Evolutionary conservation across 208 protist species (phyloP).

Genomic region (Porcisia hertigi): DNA sequence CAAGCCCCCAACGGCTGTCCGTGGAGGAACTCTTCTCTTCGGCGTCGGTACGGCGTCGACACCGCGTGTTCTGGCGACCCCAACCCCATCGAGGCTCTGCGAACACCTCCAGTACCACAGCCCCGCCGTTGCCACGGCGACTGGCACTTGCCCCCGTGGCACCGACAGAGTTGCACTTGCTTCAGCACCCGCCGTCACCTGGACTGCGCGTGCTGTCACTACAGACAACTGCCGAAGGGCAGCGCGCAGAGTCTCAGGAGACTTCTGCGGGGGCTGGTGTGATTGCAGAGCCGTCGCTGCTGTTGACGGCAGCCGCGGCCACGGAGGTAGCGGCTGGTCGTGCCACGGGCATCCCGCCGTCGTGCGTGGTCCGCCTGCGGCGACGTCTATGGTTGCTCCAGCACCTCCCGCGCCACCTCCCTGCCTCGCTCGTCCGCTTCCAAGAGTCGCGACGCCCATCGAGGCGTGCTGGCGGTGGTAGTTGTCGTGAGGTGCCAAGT

Average conservation of each 20-base stretch:
- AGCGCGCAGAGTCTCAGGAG: not conserved
- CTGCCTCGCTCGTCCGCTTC: slow-evolving; percentile 62
- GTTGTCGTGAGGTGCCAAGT: not conserved
- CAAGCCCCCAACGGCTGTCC: not conserved
- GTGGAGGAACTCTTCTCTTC: slow-evolving; percentile 7
- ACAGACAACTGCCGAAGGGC: not conserved
- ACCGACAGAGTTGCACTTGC: slow-evolving; percentile 18
- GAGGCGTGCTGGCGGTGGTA: not conserved
- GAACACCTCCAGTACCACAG: not conserved
- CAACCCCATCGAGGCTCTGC: not conserved
- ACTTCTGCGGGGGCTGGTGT: not conserved
- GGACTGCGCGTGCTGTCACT: slow-evolving; percentile 6
- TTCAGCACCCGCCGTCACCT: slow-evolving; percentile 15
- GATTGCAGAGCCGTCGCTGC: not conserved
- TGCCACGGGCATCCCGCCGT: slow-evolving; percentile 6
- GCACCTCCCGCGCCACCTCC: slow-evolving; percentile 49
- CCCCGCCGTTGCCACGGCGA: slow-evolving; percentile 10
- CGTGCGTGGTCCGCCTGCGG: slow-evolving; percentile 45
- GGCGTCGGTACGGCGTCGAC: slow-evolving; percentile 11
- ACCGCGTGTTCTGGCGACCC: not conserved
- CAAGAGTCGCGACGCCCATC: not conserved
- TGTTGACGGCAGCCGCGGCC: not conserved
- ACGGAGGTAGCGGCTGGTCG: slow-evolving; percentile 8
- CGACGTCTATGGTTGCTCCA: slow-evolving; percentile 53
- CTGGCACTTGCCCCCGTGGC: slow-evolving; percentile 13